Evolutionary conservation across 2,329 filamentous ascomycete genomes (phyloP).

Genomic region (Penicillium sp.): DNA sequence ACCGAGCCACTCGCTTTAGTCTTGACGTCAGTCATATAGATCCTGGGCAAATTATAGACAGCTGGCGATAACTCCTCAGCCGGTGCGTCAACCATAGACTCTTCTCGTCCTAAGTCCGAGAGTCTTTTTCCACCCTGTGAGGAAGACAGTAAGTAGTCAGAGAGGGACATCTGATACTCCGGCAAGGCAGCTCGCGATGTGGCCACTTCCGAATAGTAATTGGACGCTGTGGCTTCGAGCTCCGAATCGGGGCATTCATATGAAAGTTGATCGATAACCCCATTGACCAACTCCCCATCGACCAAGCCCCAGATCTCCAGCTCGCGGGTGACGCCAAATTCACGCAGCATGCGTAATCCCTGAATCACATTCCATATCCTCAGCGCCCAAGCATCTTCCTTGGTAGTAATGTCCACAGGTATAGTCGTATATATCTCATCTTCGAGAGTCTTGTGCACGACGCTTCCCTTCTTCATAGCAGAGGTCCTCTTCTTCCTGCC

Average conservation of each 20-base stretch:
- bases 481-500: slow-evolving; percentile 72
- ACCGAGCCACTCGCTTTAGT: slow-evolving; percentile 65
- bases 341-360: slow-evolving; percentile 70
- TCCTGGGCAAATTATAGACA: slow-evolving; percentile 31
- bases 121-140: slow-evolving; percentile 36
- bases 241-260: slow-evolving; percentile 71
- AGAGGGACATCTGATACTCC: slow-evolving; percentile 47
- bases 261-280: slow-evolving; percentile 83
- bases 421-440: slow-evolving; percentile 80
- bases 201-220: slow-evolving; percentile 38
- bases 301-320: slow-evolving; percentile 82
- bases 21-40: slow-evolving; percentile 89
- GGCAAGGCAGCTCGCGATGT: slow-evolving; percentile 37
- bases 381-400: slow-evolving; percentile 79
- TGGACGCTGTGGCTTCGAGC: slow-evolving; percentile 61
- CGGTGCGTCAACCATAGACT: slow-evolving; percentile 7
- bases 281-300: slow-evolving; percentile 79
- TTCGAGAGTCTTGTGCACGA: slow-evolving; percentile 79
- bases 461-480: slow-evolving; percentile 80
- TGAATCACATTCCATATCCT: slow-evolving; percentile 89
- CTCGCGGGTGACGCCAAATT: slow-evolving; percentile 71
- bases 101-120: slow-evolving; percentile 26
- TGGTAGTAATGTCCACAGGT: slow-evolving; percentile 66
- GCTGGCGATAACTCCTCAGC: slow-evolving; percentile 15
- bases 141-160: slow-evolving; percentile 44